Percentiles rank a stretch among this genome's conserved stretches.
phyloP scores from a whole-genome alignment of 1,284 basidiomycete species.

The Cutaneotrichosporon cyanovorans region DNA sequence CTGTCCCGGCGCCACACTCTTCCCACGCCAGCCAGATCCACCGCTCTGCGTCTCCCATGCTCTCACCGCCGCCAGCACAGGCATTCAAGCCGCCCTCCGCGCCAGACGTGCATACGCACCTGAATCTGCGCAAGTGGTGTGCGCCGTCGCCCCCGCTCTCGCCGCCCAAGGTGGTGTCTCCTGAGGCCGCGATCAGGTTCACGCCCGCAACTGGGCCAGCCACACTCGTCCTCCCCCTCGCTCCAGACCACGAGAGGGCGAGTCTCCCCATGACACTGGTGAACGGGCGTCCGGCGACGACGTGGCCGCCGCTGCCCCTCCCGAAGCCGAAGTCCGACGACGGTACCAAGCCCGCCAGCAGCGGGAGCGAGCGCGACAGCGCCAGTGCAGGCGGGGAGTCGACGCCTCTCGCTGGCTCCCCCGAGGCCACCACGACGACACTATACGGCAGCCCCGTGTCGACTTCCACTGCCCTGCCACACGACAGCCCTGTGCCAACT shows the following conservation, averaged over 20 bases:
- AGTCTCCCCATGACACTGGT: slow-evolving; percentile 24
- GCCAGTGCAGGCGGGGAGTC: no score
- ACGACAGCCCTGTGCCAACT: neutral
- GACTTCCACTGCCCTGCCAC: no score
- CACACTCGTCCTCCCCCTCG: slow-evolving; percentile 6
- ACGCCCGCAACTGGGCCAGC: no score
- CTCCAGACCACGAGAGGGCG: slow-evolving; percentile 2
- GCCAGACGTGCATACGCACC: slow-evolving; percentile 39
- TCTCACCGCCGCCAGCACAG: slow-evolving; percentile 22
- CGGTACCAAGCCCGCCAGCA: neutral
- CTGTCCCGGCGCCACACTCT: neutral
- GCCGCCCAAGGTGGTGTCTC: slow-evolving; percentile 22
- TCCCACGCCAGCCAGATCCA: neutral
- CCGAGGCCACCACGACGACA: no score
- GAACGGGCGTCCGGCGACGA: slow-evolving; percentile 35
- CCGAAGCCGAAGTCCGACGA: neutral
- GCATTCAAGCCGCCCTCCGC: slow-evolving; percentile 35
- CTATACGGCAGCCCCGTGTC: no score
- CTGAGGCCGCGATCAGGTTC: neutral
- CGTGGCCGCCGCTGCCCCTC: slow-evolving; percentile 1
- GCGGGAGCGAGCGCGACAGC: neutral
- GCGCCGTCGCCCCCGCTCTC: slow-evolving; percentile 44
- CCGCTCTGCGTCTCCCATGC: slow-evolving; percentile 7
- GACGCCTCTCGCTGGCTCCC: no score
- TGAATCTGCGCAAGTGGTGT: slow-evolving; percentile 39